Conservation (phyloP, 2,329 filamentous ascomycete genomes). For the Microsporum ferrugineum region DNA sequence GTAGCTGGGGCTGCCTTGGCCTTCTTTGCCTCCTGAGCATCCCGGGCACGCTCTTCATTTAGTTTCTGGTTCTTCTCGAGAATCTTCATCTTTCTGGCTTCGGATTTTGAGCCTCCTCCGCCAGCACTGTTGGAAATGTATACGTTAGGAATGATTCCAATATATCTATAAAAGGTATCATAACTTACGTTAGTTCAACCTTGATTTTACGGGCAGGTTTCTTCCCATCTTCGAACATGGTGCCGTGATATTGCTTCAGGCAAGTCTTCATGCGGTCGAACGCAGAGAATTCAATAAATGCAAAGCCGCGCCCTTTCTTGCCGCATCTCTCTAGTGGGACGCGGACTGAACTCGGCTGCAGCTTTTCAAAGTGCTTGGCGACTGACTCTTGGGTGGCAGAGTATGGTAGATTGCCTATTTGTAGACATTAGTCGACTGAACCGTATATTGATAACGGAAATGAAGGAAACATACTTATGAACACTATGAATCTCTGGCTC, state of each 20-base stretch:
- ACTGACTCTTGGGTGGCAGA: conserved; percentile 61
- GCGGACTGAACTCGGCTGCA: conserved; percentile 59
- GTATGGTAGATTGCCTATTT: conserved; percentile 73
- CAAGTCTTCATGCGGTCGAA: conserved; percentile 89
- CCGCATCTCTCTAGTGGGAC: conserved; percentile 57
- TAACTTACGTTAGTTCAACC: conserved; percentile 71
- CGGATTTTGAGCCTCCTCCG: conserved; percentile 66
- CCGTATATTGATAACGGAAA: conserved; percentile 10
- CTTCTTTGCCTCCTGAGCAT: conserved; percentile 39
- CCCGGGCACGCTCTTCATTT: conserved; percentile 52
- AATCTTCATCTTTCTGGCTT: conserved; percentile 63
- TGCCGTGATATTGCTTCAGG: conserved; percentile 82
- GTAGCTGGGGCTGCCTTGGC: neutral
- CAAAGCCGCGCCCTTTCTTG: conserved; percentile 60
- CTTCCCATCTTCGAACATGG: conserved; percentile 52
- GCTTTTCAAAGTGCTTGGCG: conserved; percentile 62
- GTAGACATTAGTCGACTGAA: conserved; percentile 13
- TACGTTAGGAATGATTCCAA: neutral
- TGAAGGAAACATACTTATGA: conserved; percentile 48
- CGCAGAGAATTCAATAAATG: conserved; percentile 78
- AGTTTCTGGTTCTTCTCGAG: conserved; percentile 76
- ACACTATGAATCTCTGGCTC: conserved; percentile 59
- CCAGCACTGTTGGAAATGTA: conserved; percentile 49
- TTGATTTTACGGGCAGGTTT: conserved; percentile 64
- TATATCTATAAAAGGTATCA: neutral